Evolutionary conservation across 768 basidiomycete species (phyloP).

Genomic region (Lactarius sp.): DNA sequence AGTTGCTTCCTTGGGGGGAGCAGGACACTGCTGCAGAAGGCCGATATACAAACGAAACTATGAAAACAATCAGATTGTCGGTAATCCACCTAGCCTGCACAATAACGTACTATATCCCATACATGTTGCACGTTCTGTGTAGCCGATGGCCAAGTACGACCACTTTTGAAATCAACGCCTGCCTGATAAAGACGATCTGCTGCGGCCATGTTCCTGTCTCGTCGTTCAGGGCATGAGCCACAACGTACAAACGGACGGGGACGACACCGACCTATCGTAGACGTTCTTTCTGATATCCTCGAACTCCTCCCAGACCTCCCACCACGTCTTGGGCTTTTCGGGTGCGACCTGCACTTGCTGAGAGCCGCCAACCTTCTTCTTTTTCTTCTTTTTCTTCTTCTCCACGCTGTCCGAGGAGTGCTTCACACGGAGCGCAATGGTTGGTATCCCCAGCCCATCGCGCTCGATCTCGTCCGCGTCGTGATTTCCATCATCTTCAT

Average conservation of each 20-base stretch:
- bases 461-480: constrained; percentile 43
- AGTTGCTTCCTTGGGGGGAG: constrained; percentile 23
- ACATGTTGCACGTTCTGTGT: constrained; percentile 36
- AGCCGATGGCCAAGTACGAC: constrained; percentile 37
- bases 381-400: constrained; percentile 49
- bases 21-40: constrained; percentile 34
- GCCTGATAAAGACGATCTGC: constrained; percentile 57
- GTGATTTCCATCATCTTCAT: constrained; percentile 28
- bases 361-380: constrained; percentile 36
- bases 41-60: constrained; percentile 63
- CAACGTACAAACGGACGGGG: neutral
- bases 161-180: constrained; percentile 49
- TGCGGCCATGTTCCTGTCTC: constrained; percentile 38
- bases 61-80: neutral
- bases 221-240: neutral
- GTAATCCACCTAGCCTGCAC: neutral
- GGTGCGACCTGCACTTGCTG: constrained; percentile 25
- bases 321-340: constrained; percentile 46
- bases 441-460: constrained; percentile 64
- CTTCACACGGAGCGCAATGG: constrained; percentile 47
- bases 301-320: constrained; percentile 64
- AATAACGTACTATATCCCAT: constrained; percentile 58
- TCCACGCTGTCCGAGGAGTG: constrained; percentile 56
- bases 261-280: constrained; percentile 40
- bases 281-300: constrained; percentile 45